Evolutionary conservation across 768 basidiomycete genomes (phyloP), one percentile per base, ranked within the genome.

Genomic region (Serpula lacrymans): DNA sequence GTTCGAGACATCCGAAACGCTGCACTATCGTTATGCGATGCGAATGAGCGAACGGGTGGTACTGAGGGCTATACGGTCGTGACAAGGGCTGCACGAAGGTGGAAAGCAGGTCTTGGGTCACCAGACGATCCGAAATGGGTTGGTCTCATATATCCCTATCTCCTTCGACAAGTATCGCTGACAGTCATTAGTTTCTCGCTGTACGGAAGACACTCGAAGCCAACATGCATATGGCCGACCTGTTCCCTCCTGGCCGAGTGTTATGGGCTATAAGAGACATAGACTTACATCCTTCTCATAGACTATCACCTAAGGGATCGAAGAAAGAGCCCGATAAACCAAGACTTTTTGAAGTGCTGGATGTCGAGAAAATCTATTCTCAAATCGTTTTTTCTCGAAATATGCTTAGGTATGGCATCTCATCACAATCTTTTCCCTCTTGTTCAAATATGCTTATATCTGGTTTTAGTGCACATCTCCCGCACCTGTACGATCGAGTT

Each of bases 181-280:
- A 22, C 17, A 2, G 18, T 41, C 24, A 13, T 43, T 41, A 90
- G 88, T 88, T 91, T 53, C 67, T 90, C 27, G 76, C 86, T 0
- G 75, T 85, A 43, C 78, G 88, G 32, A 90, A 87, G 69, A 89
- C 88, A 3, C 71, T 91, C 0, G 86, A 90, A 57, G 88, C 87
- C 32, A 88, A 86, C 44, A 90, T 91, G 88, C 74, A 78, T 35
- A 76, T 72, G 67, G 64, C 77, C 3, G 72, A 81, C 48, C 72
- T 88, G 57, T 88, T 77, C 46, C 88, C 88, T 10, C 84, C 88
- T 0, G 88, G 87, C 3, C 73, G 80, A 6, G 80, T 90, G 12
- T 69, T 87, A 23, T 89, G 87, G 88, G 88, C 82, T 5, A 69
- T 88, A 58, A 75, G 84, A 41, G 81, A 89, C 42, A 71, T 74